These are phyloP conservation scores for Ophioceras dolichostomum DNA, from an alignment of 2,329 filamentous ascomycete species.

Conservation along the genomic window DNA sequence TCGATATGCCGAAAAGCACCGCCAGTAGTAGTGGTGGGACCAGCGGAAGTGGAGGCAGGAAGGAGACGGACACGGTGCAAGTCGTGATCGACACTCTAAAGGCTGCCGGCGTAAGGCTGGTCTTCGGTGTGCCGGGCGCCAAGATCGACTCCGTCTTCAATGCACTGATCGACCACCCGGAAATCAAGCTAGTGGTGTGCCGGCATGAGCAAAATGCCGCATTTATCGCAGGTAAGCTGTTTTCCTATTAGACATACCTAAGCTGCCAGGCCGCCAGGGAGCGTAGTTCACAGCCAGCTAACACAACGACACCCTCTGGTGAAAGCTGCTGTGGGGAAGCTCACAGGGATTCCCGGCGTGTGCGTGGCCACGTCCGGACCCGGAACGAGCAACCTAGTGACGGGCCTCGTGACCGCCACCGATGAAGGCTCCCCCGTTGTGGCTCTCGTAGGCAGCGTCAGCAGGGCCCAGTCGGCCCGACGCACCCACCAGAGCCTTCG, in stretches of 20 bases:
- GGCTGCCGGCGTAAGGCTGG: constrained; percentile 27
- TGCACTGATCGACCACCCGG: constrained; percentile 28
- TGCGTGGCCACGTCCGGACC: constrained; percentile 34
- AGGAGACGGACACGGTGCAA: constrained; percentile 13
- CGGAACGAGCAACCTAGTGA: constrained; percentile 31
- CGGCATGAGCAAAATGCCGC: constrained; percentile 37
- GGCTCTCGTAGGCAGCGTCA: constrained; percentile 33
- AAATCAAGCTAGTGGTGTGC: constrained; percentile 32
- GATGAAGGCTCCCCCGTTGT: constrained; percentile 34
- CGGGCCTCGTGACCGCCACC: constrained; percentile 31
- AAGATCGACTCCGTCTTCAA: constrained; percentile 36
- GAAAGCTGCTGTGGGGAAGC: constrained; percentile 29
- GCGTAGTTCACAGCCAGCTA: no score
- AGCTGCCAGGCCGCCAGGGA: no score
- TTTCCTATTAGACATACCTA: no score
- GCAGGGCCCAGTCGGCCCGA: constrained; percentile 26
- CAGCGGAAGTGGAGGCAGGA: no score
- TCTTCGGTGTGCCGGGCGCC: constrained; percentile 34
- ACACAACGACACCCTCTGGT: no score
- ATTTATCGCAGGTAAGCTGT: constrained; percentile 36
- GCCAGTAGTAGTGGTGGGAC: no score
- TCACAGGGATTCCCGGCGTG: constrained; percentile 31
- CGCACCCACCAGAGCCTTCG: constrained; percentile 33
- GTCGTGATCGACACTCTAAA: constrained; percentile 16
- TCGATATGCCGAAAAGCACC: no score